These are phyloP conservation scores for Hyaloscypha hepaticicola DNA, from an alignment of 495 filamentous ascomycete species.

Conservation along the genomic window DNA sequence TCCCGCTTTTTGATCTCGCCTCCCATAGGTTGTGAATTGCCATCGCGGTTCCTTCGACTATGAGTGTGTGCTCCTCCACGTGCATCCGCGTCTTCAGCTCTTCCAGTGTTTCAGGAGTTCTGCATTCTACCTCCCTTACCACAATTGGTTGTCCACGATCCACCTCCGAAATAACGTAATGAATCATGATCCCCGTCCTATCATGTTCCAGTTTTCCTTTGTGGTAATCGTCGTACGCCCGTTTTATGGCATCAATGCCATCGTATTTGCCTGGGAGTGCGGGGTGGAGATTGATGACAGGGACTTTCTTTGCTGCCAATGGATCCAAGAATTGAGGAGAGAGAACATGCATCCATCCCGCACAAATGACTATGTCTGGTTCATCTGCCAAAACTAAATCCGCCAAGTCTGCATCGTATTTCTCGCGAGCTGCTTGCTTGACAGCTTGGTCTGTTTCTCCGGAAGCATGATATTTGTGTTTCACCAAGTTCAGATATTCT, in stretches of 20 bases:
- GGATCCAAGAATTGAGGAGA: constrained; percentile 64
- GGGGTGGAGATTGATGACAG: constrained; percentile 87
- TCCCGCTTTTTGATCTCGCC: constrained; percentile 31
- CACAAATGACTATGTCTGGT: constrained; percentile 21
- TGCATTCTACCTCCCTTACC: constrained; percentile 67
- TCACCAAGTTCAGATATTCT: constrained; percentile 82
- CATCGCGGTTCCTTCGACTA: constrained; percentile 65
- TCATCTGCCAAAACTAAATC: constrained; percentile 48
- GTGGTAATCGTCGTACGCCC: constrained; percentile 73
- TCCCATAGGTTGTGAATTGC: constrained; percentile 48
- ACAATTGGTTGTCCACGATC: constrained; percentile 78
- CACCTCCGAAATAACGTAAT: constrained; percentile 82
- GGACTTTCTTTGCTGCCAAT: constrained; percentile 55
- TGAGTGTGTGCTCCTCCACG: constrained; percentile 64
- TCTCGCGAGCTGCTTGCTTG: constrained; percentile 59
- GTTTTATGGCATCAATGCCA: constrained; percentile 73
- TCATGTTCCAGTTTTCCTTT: constrained; percentile 63
- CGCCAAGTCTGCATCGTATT: constrained; percentile 82
- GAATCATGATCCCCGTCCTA: constrained; percentile 86
- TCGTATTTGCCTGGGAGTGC: constrained; percentile 63
- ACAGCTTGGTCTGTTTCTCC: constrained; percentile 52
- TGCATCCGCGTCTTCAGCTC: constrained; percentile 71
- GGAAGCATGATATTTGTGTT: constrained; percentile 51
- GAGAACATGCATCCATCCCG: constrained; percentile 74
- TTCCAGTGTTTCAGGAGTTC: constrained; percentile 62